Percentiles rank a stretch among this genome's conserved stretches.
Evolutionary conservation across 805 yeast species (phyloP).

Genomic region (Candida maesae): DNA sequence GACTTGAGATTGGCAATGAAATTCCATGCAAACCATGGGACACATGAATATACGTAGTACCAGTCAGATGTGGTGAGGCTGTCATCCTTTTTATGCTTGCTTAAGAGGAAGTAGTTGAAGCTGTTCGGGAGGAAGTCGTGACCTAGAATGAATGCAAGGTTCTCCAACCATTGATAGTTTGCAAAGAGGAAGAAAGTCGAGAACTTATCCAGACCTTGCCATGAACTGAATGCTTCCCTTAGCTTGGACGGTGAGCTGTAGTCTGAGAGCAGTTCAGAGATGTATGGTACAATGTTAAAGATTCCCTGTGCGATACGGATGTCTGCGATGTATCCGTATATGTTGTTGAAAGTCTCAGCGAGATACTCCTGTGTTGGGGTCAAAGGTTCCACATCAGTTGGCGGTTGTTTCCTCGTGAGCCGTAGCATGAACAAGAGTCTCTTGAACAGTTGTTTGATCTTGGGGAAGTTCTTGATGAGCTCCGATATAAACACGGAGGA

Average conservation of each 20-base stretch:
- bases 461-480: slow-evolving; percentile 17
- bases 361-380: slow-evolving; percentile 7
- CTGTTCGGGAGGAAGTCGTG: slow-evolving; percentile 18
- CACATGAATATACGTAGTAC: slow-evolving; percentile 23
- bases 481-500: slow-evolving; percentile 14
- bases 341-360: slow-evolving; percentile 7
- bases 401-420: slow-evolving; percentile 1
- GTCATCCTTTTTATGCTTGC: slow-evolving; percentile 9
- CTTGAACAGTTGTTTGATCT: slow-evolving; percentile 11
- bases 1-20: slow-evolving; percentile 14
- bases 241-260: slow-evolving; percentile 16
- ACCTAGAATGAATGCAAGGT: slow-evolving; percentile 17
- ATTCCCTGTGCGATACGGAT: slow-evolving; percentile 19
- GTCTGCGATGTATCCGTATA: slow-evolving; percentile 21
- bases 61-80: slow-evolving; percentile 17
- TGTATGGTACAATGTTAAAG: slow-evolving; percentile 20
- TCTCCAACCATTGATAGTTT: slow-evolving; percentile 19
- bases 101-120: slow-evolving; percentile 12
- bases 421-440: slow-evolving; percentile 13
- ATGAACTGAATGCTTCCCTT: slow-evolving; percentile 4
- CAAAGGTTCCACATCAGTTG: slow-evolving; percentile 3
- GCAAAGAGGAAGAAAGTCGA: slow-evolving; percentile 14
- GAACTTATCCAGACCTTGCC: slow-evolving; percentile 13
- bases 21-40: slow-evolving; percentile 18
- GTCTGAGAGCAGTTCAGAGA: slow-evolving; percentile 14